These are phyloP conservation scores for Quercus glauca DNA, from an alignment of 306 rosid species.

Conservation along the genomic window DNA sequence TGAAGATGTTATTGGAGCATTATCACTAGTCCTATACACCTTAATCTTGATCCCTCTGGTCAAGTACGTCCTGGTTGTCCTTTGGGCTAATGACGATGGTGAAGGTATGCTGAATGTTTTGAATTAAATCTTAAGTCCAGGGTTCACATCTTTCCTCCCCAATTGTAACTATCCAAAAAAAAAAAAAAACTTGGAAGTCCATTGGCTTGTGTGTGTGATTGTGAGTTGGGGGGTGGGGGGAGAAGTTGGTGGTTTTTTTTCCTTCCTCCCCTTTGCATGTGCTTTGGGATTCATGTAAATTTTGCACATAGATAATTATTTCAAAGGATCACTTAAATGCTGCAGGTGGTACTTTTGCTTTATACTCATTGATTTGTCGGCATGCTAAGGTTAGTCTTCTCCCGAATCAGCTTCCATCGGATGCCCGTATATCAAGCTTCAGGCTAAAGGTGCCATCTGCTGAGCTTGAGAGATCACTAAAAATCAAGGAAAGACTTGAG, in stretches of 20 bases:
- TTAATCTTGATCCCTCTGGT: slow-evolving; percentile 86
- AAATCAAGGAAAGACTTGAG: slow-evolving; percentile 91
- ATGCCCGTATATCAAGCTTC: slow-evolving; percentile 92
- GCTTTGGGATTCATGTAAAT: background rate
- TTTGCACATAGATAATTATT: background rate
- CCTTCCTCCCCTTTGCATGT: background rate
- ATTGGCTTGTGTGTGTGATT: background rate
- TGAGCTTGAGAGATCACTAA: slow-evolving; percentile 95
- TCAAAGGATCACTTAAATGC: slow-evolving; percentile 21
- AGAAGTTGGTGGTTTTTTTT: background rate
- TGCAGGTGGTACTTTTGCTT: slow-evolving; percentile 98
- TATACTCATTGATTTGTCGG: slow-evolving; percentile 97
- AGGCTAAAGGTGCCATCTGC: slow-evolving; percentile 94
- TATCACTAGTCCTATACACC: slow-evolving; percentile 87
- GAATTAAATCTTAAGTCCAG: slow-evolving; percentile 5
- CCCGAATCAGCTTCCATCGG: slow-evolving; percentile 96
- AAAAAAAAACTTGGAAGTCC: no score
- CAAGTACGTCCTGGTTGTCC: slow-evolving; percentile 91
- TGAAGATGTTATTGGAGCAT: slow-evolving; percentile 92
- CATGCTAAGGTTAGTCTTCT: slow-evolving; percentile 99
- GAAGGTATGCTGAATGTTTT: slow-evolving; percentile 59
- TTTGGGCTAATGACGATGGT: slow-evolving; percentile 95
- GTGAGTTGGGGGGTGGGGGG: background rate
- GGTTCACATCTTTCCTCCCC: background rate
- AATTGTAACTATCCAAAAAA: background rate